Percentiles rank a stretch among this genome's conserved stretches.
phyloP scores from a whole-genome alignment of 179 eudicot genomes.

The Heliamphora pulchella region DNA sequence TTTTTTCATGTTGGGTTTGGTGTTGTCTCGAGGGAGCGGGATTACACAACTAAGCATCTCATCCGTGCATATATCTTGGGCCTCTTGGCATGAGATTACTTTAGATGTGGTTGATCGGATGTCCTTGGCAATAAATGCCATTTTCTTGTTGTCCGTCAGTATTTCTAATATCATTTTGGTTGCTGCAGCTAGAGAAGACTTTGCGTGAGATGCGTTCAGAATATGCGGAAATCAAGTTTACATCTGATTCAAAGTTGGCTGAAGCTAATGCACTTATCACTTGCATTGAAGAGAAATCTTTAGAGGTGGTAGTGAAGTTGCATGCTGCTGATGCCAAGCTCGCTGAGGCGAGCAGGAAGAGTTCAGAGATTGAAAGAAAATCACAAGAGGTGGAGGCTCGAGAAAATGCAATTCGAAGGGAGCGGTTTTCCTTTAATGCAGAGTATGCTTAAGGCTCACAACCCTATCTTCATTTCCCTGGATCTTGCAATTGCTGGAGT shows the following conservation, averaged over 20 bases:
- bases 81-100: neutral
- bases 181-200: conserved; percentile 76
- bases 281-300: conserved; percentile 57
- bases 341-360: conserved; percentile 74
- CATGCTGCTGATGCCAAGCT: conserved; percentile 62
- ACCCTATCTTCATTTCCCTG: conserved; percentile 4
- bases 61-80: neutral
- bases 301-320: conserved; percentile 65
- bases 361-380: conserved; percentile 68
- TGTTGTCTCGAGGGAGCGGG: neutral
- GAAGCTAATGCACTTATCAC: conserved; percentile 61
- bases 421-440: conserved; percentile 47
- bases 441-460: conserved; percentile 50
- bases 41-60: neutral
- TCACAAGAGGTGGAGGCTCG: conserved; percentile 61
- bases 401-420: conserved; percentile 62
- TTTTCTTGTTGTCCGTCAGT: neutral
- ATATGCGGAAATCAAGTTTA: conserved; percentile 58
- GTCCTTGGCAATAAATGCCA: neutral
- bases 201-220: conserved; percentile 72
- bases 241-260: conserved; percentile 52
- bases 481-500: neutral
- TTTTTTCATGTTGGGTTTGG: neutral
- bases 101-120: neutral
- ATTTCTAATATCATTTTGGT: conserved; percentile 16